Conservation (phyloP, 495 filamentous ascomycete genomes). For the Hyaloscypha variabilis region DNA sequence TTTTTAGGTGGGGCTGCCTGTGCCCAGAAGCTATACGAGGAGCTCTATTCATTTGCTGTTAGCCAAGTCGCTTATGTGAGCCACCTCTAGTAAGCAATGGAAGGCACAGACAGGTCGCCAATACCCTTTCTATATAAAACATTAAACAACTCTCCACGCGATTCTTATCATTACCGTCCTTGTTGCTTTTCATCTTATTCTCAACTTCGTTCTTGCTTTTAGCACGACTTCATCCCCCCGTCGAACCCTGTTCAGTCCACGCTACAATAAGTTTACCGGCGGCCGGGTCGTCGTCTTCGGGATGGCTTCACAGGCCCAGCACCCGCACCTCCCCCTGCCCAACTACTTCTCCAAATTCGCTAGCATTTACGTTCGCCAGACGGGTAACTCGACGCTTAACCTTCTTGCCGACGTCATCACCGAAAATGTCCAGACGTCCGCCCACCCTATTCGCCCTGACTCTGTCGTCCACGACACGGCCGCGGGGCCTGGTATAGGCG, state of each 20-base stretch:
- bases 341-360: conserved; percentile 37
- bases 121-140: conserved; percentile 6
- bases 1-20: no score
- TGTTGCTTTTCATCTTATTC: conserved; percentile 11
- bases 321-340: conserved; percentile 24
- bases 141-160: conserved; percentile 1
- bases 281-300: conserved; percentile 3
- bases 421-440: conserved; percentile 26
- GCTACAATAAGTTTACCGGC: conserved; percentile 7
- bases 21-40: no score
- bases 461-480: conserved; percentile 40
- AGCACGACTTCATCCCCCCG: conserved; percentile 5
- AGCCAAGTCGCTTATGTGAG: no score
- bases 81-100: no score
- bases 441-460: conserved; percentile 28
- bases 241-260: conserved; percentile 8
- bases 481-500: conserved; percentile 38
- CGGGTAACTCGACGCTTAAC: conserved; percentile 35
- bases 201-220: conserved; percentile 7
- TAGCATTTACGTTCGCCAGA: conserved; percentile 32
- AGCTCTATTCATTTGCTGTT: no score
- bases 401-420: conserved; percentile 32
- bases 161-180: conserved; percentile 12
- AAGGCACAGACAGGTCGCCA: no score
- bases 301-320: conserved; percentile 14